A percentile compares a stretch with the other conserved stretches of the same genome.
Conservation (phyloP, 805 yeast genomes). For the Wickerhamomyces sydowiorum region DNA sequence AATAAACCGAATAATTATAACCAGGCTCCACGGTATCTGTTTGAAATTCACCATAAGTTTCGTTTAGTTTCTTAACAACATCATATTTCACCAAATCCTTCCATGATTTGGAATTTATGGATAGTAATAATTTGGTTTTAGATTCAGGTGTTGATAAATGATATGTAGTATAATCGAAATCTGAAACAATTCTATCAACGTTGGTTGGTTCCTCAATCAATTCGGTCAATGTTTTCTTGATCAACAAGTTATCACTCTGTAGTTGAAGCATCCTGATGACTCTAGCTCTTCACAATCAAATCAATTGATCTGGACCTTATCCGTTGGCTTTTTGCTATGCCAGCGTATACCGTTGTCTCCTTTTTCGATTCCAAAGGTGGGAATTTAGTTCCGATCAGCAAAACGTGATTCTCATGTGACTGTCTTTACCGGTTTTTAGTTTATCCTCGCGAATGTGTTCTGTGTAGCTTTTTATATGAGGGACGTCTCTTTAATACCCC, state of each 20-base stretch:
- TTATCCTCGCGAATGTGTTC: no score
- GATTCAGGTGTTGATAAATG: conserved; percentile 86
- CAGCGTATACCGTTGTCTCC: no score
- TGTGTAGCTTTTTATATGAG: no score
- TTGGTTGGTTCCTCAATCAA: conserved; percentile 50
- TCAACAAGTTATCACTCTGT: conserved; percentile 75
- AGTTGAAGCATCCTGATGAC: conserved; percentile 67
- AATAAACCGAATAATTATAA: conserved; percentile 70
- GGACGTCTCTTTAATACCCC: no score
- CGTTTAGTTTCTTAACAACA: conserved; percentile 44
- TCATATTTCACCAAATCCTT: conserved; percentile 66
- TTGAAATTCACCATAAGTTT: conserved; percentile 41
- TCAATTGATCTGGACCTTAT: no score
- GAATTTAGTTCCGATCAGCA: no score
- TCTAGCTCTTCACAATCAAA: not conserved
- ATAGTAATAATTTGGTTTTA: conserved; percentile 57
- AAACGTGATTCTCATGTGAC: no score
- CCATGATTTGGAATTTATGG: conserved; percentile 75
- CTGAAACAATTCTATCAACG: conserved; percentile 85
- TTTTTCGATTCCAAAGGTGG: no score
- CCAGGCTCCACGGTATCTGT: conserved; percentile 55
- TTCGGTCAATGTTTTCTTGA: conserved; percentile 75
- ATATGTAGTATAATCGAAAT: conserved; percentile 92
- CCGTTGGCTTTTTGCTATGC: no score
- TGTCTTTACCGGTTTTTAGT: no score